phyloP scores from a whole-genome alignment of 805 yeast species.

The Osmozyma mogii region DNA sequence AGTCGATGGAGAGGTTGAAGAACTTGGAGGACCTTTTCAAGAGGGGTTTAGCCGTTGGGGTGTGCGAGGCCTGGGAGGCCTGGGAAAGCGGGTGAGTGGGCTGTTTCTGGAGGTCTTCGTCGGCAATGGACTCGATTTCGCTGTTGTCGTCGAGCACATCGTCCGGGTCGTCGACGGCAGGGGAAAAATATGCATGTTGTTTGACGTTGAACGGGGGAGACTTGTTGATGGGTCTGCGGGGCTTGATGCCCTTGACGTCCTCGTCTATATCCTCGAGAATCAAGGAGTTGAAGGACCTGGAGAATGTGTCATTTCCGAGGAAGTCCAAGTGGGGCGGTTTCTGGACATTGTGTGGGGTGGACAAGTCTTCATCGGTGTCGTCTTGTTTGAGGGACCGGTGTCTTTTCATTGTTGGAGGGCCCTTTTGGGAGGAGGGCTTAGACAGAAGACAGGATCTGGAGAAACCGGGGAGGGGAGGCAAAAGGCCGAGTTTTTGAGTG shows the following conservation, averaged over 20 bases:
- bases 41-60: constrained; percentile 5
- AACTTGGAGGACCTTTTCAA: constrained; percentile 36
- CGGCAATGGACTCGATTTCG: constrained; percentile 1
- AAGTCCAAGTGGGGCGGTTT: constrained; percentile 18
- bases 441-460: no score
- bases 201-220: constrained; percentile 37
- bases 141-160: constrained; percentile 13
- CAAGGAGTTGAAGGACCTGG: constrained; percentile 35
- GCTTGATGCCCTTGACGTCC: constrained; percentile 7
- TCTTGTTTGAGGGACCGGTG: not conserved
- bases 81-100: not conserved
- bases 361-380: no score
- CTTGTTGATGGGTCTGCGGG: constrained; percentile 23
- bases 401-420: constrained; percentile 1
- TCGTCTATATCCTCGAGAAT: constrained; percentile 30
- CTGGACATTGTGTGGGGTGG: constrained; percentile 1
- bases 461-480: no score
- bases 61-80: no score
- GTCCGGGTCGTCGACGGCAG: constrained; percentile 14
- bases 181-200: constrained; percentile 16
- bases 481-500: no score
- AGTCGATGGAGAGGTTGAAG: constrained; percentile 33
- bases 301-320: constrained; percentile 32
- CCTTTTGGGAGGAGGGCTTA: no score
- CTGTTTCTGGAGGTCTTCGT: not conserved